Evolutionary conservation across 2,329 filamentous ascomycete genomes (phyloP).

Genomic region (Colletotrichum acutatum): DNA sequence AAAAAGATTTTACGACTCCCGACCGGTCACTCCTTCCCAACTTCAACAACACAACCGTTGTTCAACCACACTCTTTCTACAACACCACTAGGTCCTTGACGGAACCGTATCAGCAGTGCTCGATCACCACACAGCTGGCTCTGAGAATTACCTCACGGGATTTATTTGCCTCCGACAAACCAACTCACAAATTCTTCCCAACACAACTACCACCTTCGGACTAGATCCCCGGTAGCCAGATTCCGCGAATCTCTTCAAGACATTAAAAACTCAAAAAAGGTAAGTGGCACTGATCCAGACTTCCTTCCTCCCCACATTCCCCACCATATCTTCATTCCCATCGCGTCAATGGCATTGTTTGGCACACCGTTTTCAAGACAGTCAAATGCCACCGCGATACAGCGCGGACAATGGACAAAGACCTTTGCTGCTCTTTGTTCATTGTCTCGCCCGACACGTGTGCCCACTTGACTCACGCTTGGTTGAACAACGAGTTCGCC

Average conservation of each 20-base stretch:
- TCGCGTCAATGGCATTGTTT: constrained; percentile 31
- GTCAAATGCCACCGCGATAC: constrained; percentile 16
- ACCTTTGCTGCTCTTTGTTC: constrained; percentile 19
- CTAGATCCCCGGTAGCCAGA: constrained; percentile 16
- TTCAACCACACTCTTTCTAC: constrained; percentile 39
- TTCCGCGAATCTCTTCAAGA: constrained; percentile 29
- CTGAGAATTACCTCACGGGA: constrained; percentile 35
- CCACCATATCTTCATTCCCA: constrained; percentile 20
- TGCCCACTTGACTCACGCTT: background rate
- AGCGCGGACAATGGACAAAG: constrained; percentile 18
- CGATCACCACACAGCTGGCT: constrained; percentile 34
- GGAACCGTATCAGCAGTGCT: constrained; percentile 41
- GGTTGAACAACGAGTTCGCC: constrained; percentile 3
- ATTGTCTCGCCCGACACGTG: constrained; percentile 18
- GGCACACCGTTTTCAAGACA: constrained; percentile 15
- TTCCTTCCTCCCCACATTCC: background rate
- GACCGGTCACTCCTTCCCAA: constrained; percentile 25
- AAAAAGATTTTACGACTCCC: constrained; percentile 28
- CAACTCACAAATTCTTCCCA: constrained; percentile 18
- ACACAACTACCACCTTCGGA: constrained; percentile 2
- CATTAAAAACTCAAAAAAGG: constrained; percentile 25
- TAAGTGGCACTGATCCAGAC: constrained; percentile 10
- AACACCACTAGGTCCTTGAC: constrained; percentile 38
- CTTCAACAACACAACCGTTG: constrained; percentile 34
- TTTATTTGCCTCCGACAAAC: constrained; percentile 15